A percentile compares a stretch with the other conserved stretches of the same genome.
These are phyloP conservation scores for Castanea mollissima DNA, from an alignment of 306 rosid genomes.

Conservation along the genomic window DNA sequence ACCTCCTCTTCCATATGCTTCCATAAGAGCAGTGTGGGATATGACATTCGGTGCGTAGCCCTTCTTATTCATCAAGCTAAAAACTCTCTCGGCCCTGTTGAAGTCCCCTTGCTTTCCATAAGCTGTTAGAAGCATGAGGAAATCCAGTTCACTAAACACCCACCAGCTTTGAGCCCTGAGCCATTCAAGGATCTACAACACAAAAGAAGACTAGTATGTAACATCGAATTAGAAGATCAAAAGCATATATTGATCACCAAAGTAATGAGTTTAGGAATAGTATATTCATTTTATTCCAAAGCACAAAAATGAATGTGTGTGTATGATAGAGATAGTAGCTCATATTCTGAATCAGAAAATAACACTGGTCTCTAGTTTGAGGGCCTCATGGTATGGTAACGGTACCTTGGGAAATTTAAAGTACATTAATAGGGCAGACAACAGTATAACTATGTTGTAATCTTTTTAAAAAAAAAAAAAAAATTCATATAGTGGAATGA, in stretches of 20 bases:
- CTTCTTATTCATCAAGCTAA: conserved; percentile 67
- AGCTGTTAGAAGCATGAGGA: conserved; percentile 85
- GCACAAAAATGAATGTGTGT: no score
- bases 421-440: no score
- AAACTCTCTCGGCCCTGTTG: conserved; percentile 69
- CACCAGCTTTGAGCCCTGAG: conserved; percentile 83
- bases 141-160: conserved; percentile 88
- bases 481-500: no score
- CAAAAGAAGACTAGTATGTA: conserved; percentile 12
- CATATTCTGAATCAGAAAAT: no score
- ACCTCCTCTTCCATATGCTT: conserved; percentile 90
- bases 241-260: background rate
- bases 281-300: background rate
- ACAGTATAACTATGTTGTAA: no score
- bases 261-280: background rate
- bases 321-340: no score
- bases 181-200: conserved; percentile 84
- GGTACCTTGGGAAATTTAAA: no score
- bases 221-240: conserved; percentile 10
- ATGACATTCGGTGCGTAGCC: conserved; percentile 71
- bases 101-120: conserved; percentile 88
- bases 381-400: no score
- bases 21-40: conserved; percentile 94
- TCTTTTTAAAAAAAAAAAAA: no score
- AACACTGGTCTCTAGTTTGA: no score